A percentile compares a stretch with the other conserved stretches of the same genome.
phyloP scores from a whole-genome alignment of 805 yeast genomes.

The Myxozyma melibiosi region DNA sequence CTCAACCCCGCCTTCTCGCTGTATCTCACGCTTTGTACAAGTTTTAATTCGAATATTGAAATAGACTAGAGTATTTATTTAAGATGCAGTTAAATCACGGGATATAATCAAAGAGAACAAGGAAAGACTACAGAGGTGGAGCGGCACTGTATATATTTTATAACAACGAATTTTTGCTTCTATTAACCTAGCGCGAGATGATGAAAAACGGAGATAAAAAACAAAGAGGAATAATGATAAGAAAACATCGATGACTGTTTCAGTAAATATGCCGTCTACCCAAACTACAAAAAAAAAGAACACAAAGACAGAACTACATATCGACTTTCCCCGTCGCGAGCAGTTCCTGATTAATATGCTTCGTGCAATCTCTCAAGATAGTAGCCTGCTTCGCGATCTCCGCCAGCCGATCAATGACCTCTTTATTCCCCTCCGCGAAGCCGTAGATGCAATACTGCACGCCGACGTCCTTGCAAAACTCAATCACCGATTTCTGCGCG shows the following conservation, averaged over 20 bases:
- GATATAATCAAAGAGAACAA: too few species aligned
- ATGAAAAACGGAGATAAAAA: background rate
- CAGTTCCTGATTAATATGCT: conserved; percentile 59
- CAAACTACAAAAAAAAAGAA: background rate
- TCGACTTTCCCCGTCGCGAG: conserved; percentile 14
- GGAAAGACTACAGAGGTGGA: too few species aligned
- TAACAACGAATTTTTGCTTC: too few species aligned
- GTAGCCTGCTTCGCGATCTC: conserved; percentile 80
- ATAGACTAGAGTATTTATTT: too few species aligned
- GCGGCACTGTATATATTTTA: too few species aligned
- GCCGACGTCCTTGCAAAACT: conserved; percentile 76
- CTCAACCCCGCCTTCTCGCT: too few species aligned
- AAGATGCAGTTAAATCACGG: too few species aligned
- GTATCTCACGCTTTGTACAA: too few species aligned
- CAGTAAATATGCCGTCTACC: too few species aligned
- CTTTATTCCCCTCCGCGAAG: conserved; percentile 72
- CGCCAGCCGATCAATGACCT: conserved; percentile 66
- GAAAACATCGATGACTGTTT: background rate
- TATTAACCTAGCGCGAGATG: too few species aligned
- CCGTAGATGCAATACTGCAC: conserved; percentile 82
- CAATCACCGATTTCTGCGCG: conserved; percentile 70
- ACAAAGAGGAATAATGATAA: background rate
- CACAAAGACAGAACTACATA: conserved; percentile 1
- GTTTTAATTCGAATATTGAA: too few species aligned
- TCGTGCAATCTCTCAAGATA: conserved; percentile 72